Evolutionary conservation across 176 grass and related monocot genomes (phyloP), one percentile per base, ranked within the genome.

Genomic region (Cymbopogon citratus): DNA sequence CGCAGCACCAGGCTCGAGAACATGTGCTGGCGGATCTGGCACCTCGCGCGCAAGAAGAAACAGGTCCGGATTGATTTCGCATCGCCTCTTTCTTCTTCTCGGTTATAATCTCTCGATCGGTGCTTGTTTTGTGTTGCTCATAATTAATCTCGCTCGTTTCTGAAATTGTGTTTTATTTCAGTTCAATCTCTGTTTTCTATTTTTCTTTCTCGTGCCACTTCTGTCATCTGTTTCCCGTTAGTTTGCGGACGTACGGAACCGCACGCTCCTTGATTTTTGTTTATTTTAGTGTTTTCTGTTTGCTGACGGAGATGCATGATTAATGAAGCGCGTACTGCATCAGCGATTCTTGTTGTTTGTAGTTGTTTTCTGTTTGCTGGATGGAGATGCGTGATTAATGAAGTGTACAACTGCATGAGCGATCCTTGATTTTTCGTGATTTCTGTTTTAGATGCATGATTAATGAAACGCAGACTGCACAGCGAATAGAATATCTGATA

Each of bases 21-120:
- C 92, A 99, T 99, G 92, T 99, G 92, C 89, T 99, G 96, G 96
- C 89, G 96, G 29, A 99, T 99, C 85, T 99, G 96, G 96, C 90
- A 99, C 82, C 92, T 99, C 77, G 68, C 96, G 16, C 91, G 96
- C 39, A 95, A 99, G 96, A 95, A 99, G 92, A 99, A 95, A 67
- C 92, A 93, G 96, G 96, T 84, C 74, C 4, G n/a, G 2, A 18
- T n/a, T n/a, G n/a, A 23, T 26, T 18, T 62, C 5, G 11, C 59
- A 1, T 6, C 25, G 19, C 45, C n/a, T 10, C 1, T 13, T 19
- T 28, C 29, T 63, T n/a, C n/a, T 36, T 36, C 34, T 36, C 19
- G 26, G 5, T 5, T 16, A 1, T 36, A 36, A 9, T 5, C 1
- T 40, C 10, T n/a, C n/a, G n/a, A 3, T 28, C 12, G 5, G 31